Conservation (phyloP, 2,329 filamentous ascomycete genomes). For the Geosmithia flava region DNA sequence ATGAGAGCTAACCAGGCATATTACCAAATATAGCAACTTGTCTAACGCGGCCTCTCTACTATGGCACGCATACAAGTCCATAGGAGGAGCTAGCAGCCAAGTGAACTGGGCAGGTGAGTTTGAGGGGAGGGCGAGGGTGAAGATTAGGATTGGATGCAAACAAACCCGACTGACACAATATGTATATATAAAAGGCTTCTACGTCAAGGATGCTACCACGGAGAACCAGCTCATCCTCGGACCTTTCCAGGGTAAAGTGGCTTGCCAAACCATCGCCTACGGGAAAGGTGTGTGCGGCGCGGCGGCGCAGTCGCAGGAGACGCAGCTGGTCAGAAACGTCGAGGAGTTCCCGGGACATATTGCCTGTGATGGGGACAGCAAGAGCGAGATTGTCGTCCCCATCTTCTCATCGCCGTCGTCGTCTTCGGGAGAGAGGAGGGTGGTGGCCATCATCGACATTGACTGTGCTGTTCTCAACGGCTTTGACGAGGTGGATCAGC, state of each 20-base stretch:
- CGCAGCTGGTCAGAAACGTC: conserved; percentile 59
- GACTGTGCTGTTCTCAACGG: conserved; percentile 58
- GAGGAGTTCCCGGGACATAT: conserved; percentile 69
- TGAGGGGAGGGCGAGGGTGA: no score
- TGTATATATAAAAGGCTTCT: conserved; percentile 48
- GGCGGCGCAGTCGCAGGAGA: conserved; percentile 46
- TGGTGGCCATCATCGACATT: conserved; percentile 68
- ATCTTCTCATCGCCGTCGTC: conserved; percentile 29
- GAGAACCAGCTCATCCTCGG: conserved; percentile 55
- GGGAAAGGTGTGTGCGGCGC: conserved; percentile 65
- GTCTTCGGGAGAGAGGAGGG: conserved; percentile 20
- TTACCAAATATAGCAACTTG: conserved; percentile 45
- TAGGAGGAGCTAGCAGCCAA: conserved; percentile 49
- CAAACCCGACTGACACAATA: conserved; percentile 2
- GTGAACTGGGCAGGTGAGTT: conserved; percentile 65
- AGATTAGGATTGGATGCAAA: background rate
- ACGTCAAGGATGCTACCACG: conserved; percentile 45
- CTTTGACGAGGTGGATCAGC: conserved; percentile 57
- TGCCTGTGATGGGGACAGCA: conserved; percentile 64
- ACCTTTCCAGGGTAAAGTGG: conserved; percentile 69
- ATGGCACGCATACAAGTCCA: conserved; percentile 68
- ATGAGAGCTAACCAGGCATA: no score
- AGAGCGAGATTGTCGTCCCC: conserved; percentile 74
- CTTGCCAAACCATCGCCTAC: conserved; percentile 67
- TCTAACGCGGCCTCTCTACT: conserved; percentile 64